Percentiles rank a stretch among this genome's conserved stretches.
These are phyloP conservation scores for Leccinum subgranulosum DNA, from an alignment of 768 basidiomycete species.

Conservation along the genomic window DNA sequence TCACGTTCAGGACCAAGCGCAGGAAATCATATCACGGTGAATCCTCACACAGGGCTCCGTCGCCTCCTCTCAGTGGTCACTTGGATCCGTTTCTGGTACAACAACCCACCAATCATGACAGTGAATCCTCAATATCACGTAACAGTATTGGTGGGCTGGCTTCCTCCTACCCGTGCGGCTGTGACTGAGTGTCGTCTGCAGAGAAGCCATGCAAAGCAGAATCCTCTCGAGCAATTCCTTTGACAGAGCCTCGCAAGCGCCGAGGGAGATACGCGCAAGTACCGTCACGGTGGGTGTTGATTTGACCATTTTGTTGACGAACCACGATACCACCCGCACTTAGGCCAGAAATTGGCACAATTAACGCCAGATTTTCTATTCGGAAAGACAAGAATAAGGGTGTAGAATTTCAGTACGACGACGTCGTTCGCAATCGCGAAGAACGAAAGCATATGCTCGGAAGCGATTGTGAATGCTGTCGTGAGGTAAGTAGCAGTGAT, in stretches of 20 bases:
- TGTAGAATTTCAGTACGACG: slow-evolving; percentile 64
- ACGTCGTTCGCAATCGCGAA: slow-evolving; percentile 67
- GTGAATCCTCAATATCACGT: background rate
- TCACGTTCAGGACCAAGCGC: slow-evolving; percentile 6
- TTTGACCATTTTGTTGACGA: background rate
- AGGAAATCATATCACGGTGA: slow-evolving; percentile 19
- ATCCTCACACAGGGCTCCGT: slow-evolving; percentile 6
- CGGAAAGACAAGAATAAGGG: slow-evolving; percentile 66
- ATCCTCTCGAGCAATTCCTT: slow-evolving; percentile 3
- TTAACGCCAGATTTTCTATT: slow-evolving; percentile 67
- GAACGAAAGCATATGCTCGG: slow-evolving; percentile 66
- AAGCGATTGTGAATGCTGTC: slow-evolving; percentile 81
- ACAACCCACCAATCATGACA: background rate
- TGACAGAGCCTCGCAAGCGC: slow-evolving; percentile 43
- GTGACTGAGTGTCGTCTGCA: slow-evolving; percentile 4
- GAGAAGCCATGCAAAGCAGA: slow-evolving; percentile 13
- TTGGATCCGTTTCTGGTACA: slow-evolving; percentile 10
- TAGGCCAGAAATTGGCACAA: slow-evolving; percentile 38
- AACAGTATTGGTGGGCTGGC: slow-evolving; percentile 11
- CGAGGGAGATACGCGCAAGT: slow-evolving; percentile 55
- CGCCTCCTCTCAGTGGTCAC: slow-evolving; percentile 1
- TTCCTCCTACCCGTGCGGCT: background rate
- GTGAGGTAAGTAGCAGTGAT: slow-evolving; percentile 47
- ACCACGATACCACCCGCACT: background rate
- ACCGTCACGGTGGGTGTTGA: slow-evolving; percentile 26